Evolutionary conservation across 257 asterid genomes (phyloP).

Genomic region (Scutellaria galericulata): DNA sequence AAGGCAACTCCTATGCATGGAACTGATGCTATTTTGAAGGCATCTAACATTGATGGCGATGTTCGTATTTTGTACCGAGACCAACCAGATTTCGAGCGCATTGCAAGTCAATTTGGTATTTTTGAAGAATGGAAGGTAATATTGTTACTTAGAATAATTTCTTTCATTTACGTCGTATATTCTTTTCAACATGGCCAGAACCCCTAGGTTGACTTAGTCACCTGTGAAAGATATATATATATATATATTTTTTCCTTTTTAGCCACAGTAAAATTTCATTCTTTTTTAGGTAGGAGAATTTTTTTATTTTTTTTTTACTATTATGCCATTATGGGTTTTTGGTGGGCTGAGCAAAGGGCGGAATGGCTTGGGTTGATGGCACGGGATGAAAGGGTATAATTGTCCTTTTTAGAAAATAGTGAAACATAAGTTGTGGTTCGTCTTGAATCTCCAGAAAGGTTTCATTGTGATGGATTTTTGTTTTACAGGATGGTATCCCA

Average conservation of each 20-base stretch:
- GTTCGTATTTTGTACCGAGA: conserved; percentile 74
- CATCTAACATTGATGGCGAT: conserved; percentile 74
- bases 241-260: too few species aligned
- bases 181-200: background rate
- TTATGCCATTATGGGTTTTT: too few species aligned
- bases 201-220: background rate
- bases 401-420: background rate
- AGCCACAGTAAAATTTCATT: too few species aligned
- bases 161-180: background rate
- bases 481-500: conserved; percentile 85
- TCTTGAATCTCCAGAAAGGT: background rate
- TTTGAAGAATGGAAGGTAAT: conserved; percentile 99
- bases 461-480: conserved; percentile 15
- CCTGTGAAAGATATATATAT: too few species aligned
- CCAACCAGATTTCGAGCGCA: conserved; percentile 67
- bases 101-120: conserved; percentile 90
- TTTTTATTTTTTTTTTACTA: too few species aligned
- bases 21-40: conserved; percentile 65
- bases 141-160: conserved; percentile 15
- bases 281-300: too few species aligned
- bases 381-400: too few species aligned
- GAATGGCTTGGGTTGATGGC: too few species aligned
- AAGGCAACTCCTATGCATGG: conserved; percentile 74
- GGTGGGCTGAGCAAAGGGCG: too few species aligned
- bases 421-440: background rate